Percentiles rank a stretch among this genome's conserved stretches.
Evolutionary conservation across 345 rosid species (phyloP).

Genomic region (Cardiospermum halicacabum): DNA sequence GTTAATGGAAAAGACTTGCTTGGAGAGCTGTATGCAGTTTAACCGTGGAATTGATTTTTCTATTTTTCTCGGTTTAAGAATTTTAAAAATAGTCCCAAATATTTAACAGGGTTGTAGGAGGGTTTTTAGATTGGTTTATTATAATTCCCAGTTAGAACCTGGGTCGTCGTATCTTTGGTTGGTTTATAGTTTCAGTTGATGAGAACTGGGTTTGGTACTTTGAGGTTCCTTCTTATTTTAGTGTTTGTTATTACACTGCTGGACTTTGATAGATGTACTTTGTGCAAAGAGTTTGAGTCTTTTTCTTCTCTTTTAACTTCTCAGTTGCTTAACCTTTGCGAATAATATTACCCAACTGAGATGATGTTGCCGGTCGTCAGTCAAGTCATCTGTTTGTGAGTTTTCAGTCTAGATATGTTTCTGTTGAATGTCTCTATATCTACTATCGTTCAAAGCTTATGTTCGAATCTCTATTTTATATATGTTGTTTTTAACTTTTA

Average conservation of each 20-base stretch:
- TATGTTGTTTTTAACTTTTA: no score
- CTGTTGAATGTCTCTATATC: no score
- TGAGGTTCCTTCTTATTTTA: conserved; percentile 13
- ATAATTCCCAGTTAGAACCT: conserved; percentile 19
- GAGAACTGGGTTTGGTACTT: conserved; percentile 23
- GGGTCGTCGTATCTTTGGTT: no score
- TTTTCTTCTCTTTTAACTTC: not conserved
- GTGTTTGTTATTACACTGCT: conserved; percentile 15
- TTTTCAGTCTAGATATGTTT: no score
- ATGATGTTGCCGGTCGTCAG: no score
- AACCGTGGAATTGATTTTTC: conserved; percentile 29
- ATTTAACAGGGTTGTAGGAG: conserved; percentile 28
- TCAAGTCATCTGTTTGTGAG: no score
- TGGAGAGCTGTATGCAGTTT: conserved; percentile 33
- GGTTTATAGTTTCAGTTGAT: conserved; percentile 23
- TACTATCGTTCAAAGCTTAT: no score
- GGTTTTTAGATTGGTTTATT: conserved; percentile 24
- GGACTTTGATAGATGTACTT: conserved; percentile 24
- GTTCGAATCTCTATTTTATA: no score
- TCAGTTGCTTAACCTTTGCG: not conserved
- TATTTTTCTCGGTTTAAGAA: conserved; percentile 23
- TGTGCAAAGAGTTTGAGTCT: conserved; percentile 8
- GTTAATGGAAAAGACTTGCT: conserved; percentile 24
- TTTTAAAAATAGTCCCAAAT: conserved; percentile 28
- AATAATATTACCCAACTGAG: conserved; percentile 19